Conservation (phyloP, 139 green algal species). For the Eudorina sp. region DNA sequence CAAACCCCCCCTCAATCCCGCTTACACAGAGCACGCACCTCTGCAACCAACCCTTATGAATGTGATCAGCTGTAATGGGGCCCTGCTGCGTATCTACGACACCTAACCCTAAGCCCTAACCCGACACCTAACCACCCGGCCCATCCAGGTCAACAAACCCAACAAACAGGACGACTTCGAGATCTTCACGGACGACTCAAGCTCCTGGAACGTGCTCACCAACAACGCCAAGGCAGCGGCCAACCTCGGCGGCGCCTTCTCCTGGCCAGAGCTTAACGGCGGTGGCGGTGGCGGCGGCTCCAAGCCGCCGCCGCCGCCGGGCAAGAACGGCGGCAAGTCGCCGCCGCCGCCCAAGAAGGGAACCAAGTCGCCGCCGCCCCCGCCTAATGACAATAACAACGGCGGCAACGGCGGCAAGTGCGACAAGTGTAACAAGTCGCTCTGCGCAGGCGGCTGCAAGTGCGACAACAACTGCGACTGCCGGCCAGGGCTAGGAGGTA, state of each 20-base stretch:
- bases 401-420: neutral
- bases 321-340: too few relatives aligned
- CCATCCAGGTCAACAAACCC: constrained; percentile 8
- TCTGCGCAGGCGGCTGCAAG: neutral
- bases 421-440: neutral
- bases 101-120: too few relatives aligned
- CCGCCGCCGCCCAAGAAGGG: too few relatives aligned
- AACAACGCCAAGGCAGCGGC: neutral
- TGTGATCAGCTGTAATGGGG: too few relatives aligned
- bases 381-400: too few relatives aligned
- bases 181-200: neutral
- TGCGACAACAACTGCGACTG: neutral
- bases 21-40: too few relatives aligned
- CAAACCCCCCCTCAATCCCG: too few relatives aligned
- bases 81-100: too few relatives aligned
- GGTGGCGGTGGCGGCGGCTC: too few relatives aligned
- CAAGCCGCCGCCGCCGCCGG: too few relatives aligned
- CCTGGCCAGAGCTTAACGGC: neutral
- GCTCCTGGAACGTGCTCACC: neutral
- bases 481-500: neutral
- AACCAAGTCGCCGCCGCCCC: too few relatives aligned
- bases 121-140: neutral
- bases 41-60: too few relatives aligned
- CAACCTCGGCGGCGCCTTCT: neutral
- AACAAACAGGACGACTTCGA: constrained; percentile 8